phyloP scores from a whole-genome alignment of 2,329 filamentous ascomycete species.

The Macrophomina tecta region DNA sequence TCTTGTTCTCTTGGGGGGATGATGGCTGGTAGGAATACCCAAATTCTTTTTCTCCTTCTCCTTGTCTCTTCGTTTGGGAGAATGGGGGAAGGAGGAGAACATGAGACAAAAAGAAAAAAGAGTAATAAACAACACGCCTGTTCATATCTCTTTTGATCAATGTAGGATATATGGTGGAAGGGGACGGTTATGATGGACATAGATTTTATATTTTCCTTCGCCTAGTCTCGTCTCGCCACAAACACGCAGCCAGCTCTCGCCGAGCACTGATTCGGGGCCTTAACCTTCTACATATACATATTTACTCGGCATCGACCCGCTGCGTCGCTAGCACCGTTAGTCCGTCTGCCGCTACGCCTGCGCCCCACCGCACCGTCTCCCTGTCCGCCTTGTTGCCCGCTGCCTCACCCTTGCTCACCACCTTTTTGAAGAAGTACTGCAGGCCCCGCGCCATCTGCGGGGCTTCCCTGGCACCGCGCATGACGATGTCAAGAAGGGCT shows the following conservation, averaged over 20 bases:
- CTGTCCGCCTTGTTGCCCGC: constrained; percentile 57
- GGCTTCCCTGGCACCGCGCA: constrained; percentile 62
- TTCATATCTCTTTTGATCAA: constrained; percentile 8
- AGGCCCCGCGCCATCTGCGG: constrained; percentile 75
- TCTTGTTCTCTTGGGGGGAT: neutral
- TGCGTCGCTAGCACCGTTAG: constrained; percentile 39
- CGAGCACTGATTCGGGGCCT: no score
- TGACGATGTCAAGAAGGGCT: constrained; percentile 70
- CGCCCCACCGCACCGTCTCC: constrained; percentile 56
- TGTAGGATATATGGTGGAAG: constrained; percentile 17
- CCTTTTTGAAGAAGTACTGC: constrained; percentile 79
- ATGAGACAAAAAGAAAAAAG: neutral
- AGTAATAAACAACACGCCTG: constrained; percentile 14
- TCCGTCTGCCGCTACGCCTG: constrained; percentile 45
- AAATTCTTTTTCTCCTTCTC: neutral
- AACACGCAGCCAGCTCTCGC: no score
- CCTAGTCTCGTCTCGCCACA: no score
- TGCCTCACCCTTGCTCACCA: constrained; percentile 70
- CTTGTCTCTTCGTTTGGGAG: neutral
- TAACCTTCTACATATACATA: neutral
- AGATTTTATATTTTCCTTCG: no score
- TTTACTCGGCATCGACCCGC: constrained; percentile 37
- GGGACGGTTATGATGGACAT: neutral
- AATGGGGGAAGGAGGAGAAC: constrained; percentile 1
- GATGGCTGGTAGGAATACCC: neutral